Evolutionary conservation across 371 early-diverging fungal genomes (phyloP).

Genomic region (Modicella reniformis): DNA sequence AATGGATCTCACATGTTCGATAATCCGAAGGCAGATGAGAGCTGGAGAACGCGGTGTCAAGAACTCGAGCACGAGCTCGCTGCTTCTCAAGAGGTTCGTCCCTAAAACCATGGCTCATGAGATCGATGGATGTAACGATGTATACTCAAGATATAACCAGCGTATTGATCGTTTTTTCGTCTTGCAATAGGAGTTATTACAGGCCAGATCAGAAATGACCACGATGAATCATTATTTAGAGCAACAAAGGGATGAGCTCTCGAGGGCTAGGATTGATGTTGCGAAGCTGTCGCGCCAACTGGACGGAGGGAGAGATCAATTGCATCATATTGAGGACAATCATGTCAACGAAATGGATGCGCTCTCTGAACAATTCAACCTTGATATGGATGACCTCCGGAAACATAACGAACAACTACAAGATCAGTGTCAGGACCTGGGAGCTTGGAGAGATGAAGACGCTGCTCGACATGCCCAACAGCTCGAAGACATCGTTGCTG

Average conservation of each 20-base stretch:
- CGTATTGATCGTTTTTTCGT: too few relatives aligned
- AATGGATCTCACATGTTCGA: constrained; percentile 38
- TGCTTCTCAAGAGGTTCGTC: constrained; percentile 23
- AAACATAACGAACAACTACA: constrained; percentile 32
- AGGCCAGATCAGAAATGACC: constrained; percentile 24
- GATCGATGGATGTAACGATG: too few relatives aligned
- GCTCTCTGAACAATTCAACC: constrained; percentile 31
- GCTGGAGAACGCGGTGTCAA: constrained; percentile 34
- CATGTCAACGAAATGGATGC: constrained; percentile 46
- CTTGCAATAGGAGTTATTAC: constrained; percentile 22
- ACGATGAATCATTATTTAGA: constrained; percentile 30
- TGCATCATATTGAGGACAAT: constrained; percentile 24
- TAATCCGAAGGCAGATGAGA: constrained; percentile 33
- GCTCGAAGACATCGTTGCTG: constrained; percentile 36
- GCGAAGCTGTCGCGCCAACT: constrained; percentile 31
- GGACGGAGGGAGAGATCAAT: constrained; percentile 30
- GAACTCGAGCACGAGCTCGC: constrained; percentile 41
- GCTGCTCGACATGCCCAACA: constrained; percentile 39
- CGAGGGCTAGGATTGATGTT: constrained; percentile 31
- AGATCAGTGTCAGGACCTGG: constrained; percentile 32
- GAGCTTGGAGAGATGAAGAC: constrained; percentile 30
- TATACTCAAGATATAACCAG: too few relatives aligned
- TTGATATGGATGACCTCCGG: constrained; percentile 25
- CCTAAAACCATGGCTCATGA: background rate
- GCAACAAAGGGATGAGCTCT: constrained; percentile 37